Evolutionary conservation across 768 basidiomycete species (phyloP), one percentile per base, ranked within the genome.

Genomic region (Lanmaoa pseudosensibilis): DNA sequence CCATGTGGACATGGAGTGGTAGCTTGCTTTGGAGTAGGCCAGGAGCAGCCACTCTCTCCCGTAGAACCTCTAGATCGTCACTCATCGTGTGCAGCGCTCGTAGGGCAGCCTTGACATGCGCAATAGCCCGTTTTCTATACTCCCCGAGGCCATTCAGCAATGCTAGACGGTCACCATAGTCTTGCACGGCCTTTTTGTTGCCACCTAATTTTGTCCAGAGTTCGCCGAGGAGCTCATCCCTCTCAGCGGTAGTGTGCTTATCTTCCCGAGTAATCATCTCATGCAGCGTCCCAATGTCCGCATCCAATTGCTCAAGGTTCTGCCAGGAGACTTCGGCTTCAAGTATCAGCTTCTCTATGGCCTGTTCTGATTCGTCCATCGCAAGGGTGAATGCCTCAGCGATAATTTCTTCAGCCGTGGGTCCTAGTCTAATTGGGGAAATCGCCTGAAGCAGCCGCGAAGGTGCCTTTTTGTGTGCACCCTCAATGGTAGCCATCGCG

Each of bases 1-100:
- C 81, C 71, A 92, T 83, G 62, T 92, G 89, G 21, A 91, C 88
- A 55, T 87, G 84, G 5, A 87, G 74, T 5, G 89, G 87, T 16
- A 90, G 76, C 40, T 73, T 74, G n/a, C 80, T 70, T 5, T 82
- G 84, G 12, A 81, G 68, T 5, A 92, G 70, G 48, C 84, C 83
- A 2, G 90, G 89, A 33, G 83, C 80, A 5, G 87, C 80, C 2
- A 89, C 87, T 18, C 86, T 76, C 65, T 89, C 86, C 57, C 90
- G 77, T 57, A 92, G 71, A 43, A 89, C 88, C 65, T 89, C 88
- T 77, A 92, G 83, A 58, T 91, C 88, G 36, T 81, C 84, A 59
- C 81, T 82, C 83, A 91, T 81, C 38, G 75, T 74, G 30, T 82
- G 72, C 58, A 92, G 71, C 11, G 83, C 77, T 50, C 85, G 83